Base-by-base conservation (phyloP, 192 early-diverging fungal genomes). In the Spizellomyces sp. region DNA sequence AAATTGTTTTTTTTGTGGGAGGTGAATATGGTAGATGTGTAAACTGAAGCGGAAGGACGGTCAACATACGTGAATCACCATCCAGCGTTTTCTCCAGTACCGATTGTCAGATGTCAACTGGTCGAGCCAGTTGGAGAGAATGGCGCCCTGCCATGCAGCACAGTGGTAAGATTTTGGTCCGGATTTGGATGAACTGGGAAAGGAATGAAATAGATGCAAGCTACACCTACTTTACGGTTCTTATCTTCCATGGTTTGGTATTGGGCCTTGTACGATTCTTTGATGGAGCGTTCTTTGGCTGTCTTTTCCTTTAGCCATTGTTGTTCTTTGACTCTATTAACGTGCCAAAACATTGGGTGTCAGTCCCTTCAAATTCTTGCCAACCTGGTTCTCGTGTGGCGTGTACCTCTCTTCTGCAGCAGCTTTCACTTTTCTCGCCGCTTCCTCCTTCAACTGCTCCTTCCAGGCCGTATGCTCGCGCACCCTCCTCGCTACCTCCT, bases 231-330 rank as follows among this genome's bases (percentile, higher is more conserved):
- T 50, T 68, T 68, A 14, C 66, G 66, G 7, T 17, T 68, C 48
- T 52, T 68, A 10, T 68, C 66, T 41, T 68, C 66, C 10, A 58
- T 58, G 9, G 66, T 52, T 36, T 68, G 66, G 19, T 44, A 68
- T 44, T 68, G 48, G 12, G 66, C 66, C 44, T 68, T 68, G 36
- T 54, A 68, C 4, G 52, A 5, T 6, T 68, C 66, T 56, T 68
- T 68, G 22, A 68, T 36, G 0, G 8, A 7, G 9, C 19, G 48
- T 44, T 68, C 66, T 19, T 58, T 68, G 50, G 50, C 56, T 43
- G 47, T 50, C 66, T 57, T 54, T 36, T 68, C 66, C 64, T 45
- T 46, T 9, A 21, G 14, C 64, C 64, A 66, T 50, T 66, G 44
- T 5, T 15, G 43, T 50, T 66, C 64, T 19, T 62, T 62, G 42